Conservation (phyloP, 2,329 filamentous ascomycete genomes). For the Lecanosticta acicola region DNA sequence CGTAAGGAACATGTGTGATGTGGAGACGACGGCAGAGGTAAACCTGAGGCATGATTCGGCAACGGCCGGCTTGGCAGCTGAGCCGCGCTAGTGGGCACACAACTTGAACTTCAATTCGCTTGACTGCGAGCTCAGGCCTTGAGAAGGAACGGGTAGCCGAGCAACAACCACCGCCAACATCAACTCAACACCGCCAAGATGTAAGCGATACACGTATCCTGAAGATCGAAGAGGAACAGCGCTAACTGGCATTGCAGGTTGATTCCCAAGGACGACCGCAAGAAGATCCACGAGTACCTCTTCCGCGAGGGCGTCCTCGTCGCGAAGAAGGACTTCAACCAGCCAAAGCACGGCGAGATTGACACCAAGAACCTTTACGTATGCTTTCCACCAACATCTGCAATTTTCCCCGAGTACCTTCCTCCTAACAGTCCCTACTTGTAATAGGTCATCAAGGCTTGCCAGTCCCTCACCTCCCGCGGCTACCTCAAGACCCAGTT, state of each 20-base stretch:
- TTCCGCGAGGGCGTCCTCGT: constrained; percentile 82
- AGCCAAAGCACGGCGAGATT: constrained; percentile 94
- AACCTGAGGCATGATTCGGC: too few relatives aligned
- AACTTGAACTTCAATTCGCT: neutral
- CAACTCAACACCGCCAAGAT: constrained; percentile 40
- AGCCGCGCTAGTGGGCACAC: neutral
- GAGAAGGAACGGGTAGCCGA: too few relatives aligned
- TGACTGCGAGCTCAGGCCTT: neutral
- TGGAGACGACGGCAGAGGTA: too few relatives aligned
- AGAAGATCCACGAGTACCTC: constrained; percentile 99
- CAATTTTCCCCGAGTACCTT: constrained; percentile 1
- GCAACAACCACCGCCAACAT: constrained; percentile 11
- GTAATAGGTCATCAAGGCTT: constrained; percentile 81
- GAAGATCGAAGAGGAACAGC: too few relatives aligned
- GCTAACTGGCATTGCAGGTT: constrained; percentile 54
- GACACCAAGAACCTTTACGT: constrained; percentile 99
- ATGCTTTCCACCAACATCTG: constrained; percentile 27
- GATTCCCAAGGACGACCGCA: constrained; percentile 99
- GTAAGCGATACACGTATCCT: constrained; percentile 18
- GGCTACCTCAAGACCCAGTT: constrained; percentile 99
- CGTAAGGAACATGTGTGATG: neutral
- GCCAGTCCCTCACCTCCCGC: constrained; percentile 95
- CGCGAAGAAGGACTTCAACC: constrained; percentile 99
- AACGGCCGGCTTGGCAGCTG: too few relatives aligned
- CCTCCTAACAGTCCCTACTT: too few relatives aligned